Evolutionary conservation across 805 yeast genomes (phyloP).

Genomic region (Nakazawaea wyomingensis): DNA sequence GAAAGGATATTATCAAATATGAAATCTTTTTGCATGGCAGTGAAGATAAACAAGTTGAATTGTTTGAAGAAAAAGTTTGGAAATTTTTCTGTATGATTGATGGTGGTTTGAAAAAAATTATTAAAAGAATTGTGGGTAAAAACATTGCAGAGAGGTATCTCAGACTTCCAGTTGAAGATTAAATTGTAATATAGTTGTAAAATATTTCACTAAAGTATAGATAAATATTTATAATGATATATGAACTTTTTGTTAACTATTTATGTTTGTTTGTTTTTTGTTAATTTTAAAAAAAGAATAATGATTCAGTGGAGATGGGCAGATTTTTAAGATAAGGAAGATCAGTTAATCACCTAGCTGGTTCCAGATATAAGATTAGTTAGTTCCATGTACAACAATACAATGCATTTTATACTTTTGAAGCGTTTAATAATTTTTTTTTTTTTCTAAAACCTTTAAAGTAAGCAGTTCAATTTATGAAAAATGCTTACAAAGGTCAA

Average conservation of each 20-base stretch:
- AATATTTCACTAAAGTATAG: too few species aligned
- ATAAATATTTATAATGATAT: too few species aligned
- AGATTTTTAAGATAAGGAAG: too few species aligned
- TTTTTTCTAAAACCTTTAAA: neutral
- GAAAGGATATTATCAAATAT: slow-evolving; percentile 75
- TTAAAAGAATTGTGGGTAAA: neutral
- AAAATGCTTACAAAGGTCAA: slow-evolving; percentile 1
- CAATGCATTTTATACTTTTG: too few species aligned
- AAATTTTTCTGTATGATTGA: slow-evolving; percentile 13
- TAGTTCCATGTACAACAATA: too few species aligned
- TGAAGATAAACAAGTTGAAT: neutral
- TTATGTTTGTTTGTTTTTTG: too few species aligned
- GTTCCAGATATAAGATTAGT: too few species aligned
- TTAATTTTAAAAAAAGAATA: too few species aligned
- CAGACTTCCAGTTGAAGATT: slow-evolving; percentile 1
- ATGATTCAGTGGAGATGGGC: too few species aligned
- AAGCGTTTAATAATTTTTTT: slow-evolving; percentile 1
- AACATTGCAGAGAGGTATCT: neutral
- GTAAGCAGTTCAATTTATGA: slow-evolving; percentile 11
- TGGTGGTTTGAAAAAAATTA: neutral
- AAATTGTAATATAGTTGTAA: too few species aligned
- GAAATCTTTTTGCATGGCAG: slow-evolving; percentile 33
- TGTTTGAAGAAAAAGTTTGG: slow-evolving; percentile 26
- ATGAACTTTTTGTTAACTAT: too few species aligned
- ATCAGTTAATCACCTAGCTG: too few species aligned